These are phyloP conservation scores for Hypoxylon sp. DNA, from an alignment of 2,329 filamentous ascomycete genomes.

Conservation along the genomic window DNA sequence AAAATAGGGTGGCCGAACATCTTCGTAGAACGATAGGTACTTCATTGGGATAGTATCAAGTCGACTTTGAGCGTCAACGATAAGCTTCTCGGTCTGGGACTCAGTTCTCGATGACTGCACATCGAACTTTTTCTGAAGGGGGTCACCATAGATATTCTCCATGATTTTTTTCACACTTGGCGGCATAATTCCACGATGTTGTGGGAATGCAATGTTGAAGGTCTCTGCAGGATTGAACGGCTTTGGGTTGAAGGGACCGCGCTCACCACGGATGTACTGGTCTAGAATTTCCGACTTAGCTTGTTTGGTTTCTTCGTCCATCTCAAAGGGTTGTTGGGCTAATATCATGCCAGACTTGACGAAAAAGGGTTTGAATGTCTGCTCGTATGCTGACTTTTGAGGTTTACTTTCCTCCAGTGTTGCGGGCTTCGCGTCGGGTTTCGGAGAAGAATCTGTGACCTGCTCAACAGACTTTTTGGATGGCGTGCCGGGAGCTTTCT, in stretches of 20 bases:
- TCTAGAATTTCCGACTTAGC: conserved; percentile 68
- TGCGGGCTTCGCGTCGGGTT: conserved; percentile 45
- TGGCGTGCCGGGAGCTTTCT: conserved; percentile 48
- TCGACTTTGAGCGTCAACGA: conserved; percentile 55
- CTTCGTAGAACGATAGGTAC: conserved; percentile 72
- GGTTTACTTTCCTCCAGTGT: conserved; percentile 48
- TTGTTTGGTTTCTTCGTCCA: conserved; percentile 71
- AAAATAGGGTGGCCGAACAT: conserved; percentile 78
- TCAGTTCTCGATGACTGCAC: conserved; percentile 57
- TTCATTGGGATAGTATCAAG: conserved; percentile 72
- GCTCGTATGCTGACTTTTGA: conserved; percentile 71
- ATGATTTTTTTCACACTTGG: conserved; percentile 74
- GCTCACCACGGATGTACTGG: conserved; percentile 64
- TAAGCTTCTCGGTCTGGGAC: conserved; percentile 57
- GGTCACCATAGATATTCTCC: conserved; percentile 65
- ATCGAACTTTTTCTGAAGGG: conserved; percentile 48
- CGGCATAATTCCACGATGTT: conserved; percentile 63
- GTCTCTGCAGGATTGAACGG: conserved; percentile 63
- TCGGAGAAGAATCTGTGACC: conserved; percentile 29
- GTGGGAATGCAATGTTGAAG: conserved; percentile 62
- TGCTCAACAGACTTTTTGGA: conserved; percentile 43
- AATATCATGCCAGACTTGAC: conserved; percentile 80
- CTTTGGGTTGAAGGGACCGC: conserved; percentile 60
- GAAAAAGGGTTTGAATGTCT: conserved; percentile 85
- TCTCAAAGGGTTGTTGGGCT: conserved; percentile 71